phyloP scores from a whole-genome alignment of 495 filamentous ascomycete genomes.

The Penicillium turbatum region DNA sequence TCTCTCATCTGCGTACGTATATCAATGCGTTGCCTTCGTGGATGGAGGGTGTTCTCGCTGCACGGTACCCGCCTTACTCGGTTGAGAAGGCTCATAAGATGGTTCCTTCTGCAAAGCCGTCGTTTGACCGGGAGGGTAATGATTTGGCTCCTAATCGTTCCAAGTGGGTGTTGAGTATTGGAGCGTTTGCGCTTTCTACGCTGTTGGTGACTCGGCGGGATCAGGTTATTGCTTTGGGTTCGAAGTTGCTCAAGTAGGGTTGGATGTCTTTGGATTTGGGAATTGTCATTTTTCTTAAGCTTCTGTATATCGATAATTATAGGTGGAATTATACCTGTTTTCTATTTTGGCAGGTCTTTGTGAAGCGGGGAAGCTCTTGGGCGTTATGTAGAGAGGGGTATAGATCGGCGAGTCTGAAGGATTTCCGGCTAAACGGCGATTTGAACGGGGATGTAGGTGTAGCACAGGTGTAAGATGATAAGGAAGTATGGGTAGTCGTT shows the following conservation, averaged over 20 bases:
- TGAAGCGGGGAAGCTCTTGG: slow-evolving; percentile 2
- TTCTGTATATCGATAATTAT: neutral
- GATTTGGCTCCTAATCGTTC: slow-evolving; percentile 5
- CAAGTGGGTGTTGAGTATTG: slow-evolving; percentile 17
- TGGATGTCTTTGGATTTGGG: neutral
- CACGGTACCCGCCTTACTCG: slow-evolving; percentile 68
- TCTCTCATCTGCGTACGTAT: slow-evolving; percentile 61
- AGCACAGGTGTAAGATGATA: too few species aligned
- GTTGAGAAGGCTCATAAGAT: slow-evolving; percentile 50
- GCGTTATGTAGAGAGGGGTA: neutral
- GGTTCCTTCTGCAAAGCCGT: slow-evolving; percentile 53
- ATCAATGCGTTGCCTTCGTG: slow-evolving; percentile 33
- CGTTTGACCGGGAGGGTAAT: slow-evolving; percentile 69
- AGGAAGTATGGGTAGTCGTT: too few species aligned
- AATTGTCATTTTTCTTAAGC: neutral
- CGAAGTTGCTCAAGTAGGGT: neutral
- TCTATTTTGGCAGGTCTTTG: neutral
- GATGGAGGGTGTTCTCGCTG: slow-evolving; percentile 57
- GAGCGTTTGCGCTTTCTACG: slow-evolving; percentile 10
- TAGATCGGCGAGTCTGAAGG: neutral
- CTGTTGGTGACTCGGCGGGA: neutral
- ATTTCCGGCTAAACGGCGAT: too few species aligned
- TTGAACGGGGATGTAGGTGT: too few species aligned
- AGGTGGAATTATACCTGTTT: slow-evolving; percentile 3
- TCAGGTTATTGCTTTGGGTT: neutral